phyloP scores from a whole-genome alignment of 495 filamentous ascomycete genomes.

The Chaetomium tenue region DNA sequence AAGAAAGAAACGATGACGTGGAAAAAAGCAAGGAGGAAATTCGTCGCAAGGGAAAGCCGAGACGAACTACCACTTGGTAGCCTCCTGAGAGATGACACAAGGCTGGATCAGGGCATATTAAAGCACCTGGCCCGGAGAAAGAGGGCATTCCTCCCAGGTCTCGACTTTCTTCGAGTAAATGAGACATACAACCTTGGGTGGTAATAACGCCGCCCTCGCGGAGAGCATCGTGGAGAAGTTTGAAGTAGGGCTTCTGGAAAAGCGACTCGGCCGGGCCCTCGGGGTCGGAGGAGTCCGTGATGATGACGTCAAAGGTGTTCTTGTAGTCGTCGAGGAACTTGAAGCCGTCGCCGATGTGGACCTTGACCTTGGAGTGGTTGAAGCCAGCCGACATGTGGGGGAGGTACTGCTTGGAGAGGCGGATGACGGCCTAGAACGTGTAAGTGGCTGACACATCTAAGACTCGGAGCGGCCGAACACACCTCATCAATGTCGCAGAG shows the following conservation, averaged over 20 bases:
- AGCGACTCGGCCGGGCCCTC: conserved; percentile 93
- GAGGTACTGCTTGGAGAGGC: conserved; percentile 96
- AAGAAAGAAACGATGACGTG: background rate
- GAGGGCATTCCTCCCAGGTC: conserved; percentile 32
- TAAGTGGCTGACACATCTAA: conserved; percentile 13
- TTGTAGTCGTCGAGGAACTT: conserved; percentile 90
- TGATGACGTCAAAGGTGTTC: conserved; percentile 98
- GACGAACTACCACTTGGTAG: conserved; percentile 38
- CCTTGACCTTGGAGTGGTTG: conserved; percentile 86
- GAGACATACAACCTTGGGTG: conserved; percentile 99
- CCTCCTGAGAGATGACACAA: conserved; percentile 28
- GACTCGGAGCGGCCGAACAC: conserved; percentile 21
- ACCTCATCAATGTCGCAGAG: conserved; percentile 99
- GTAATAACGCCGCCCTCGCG: conserved; percentile 97
- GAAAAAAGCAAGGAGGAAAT: conserved; percentile 20
- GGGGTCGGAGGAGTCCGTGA: conserved; percentile 96
- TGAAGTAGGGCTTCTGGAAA: conserved; percentile 98
- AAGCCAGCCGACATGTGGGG: conserved; percentile 91
- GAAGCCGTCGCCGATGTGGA: conserved; percentile 94
- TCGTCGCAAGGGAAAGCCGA: conserved; percentile 28
- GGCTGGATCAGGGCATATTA: conserved; percentile 28
- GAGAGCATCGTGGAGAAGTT: conserved; percentile 83
- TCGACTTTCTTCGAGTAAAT: conserved; percentile 50
- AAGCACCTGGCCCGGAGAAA: conserved; percentile 28
- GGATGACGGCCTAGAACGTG: conserved; percentile 76